Evolutionary conservation across 768 basidiomycete genomes (phyloP).

Genomic region (Cystofilobasidium capitatum): DNA sequence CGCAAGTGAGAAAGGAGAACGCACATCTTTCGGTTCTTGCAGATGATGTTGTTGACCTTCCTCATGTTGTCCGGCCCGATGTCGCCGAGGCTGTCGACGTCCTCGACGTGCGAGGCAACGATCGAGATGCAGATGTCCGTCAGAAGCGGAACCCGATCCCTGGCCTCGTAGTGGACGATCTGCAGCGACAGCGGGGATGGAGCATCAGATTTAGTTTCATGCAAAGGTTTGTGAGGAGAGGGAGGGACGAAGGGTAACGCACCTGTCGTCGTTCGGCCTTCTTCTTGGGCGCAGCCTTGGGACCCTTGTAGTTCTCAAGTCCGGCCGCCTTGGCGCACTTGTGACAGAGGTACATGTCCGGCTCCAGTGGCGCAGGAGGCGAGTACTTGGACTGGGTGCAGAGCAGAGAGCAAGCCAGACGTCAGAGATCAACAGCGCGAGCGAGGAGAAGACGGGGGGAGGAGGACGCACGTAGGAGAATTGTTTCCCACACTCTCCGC

Average conservation of each 20-base stretch:
- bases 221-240: neutral
- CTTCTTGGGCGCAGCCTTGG: constrained; percentile 51
- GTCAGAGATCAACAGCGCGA: constrained; percentile 19
- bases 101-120: constrained; percentile 73
- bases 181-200: constrained; percentile 13
- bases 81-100: constrained; percentile 63
- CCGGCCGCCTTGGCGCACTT: constrained; percentile 69
- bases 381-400: constrained; percentile 83
- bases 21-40: constrained; percentile 70
- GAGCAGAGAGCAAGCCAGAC: neutral
- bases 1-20: constrained; percentile 40
- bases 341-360: constrained; percentile 69
- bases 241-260: constrained; percentile 52
- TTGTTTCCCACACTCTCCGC: constrained; percentile 68
- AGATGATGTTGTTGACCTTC: constrained; percentile 51
- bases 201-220: neutral
- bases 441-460: neutral
- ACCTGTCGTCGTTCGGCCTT: constrained; percentile 39
- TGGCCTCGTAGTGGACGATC: constrained; percentile 54
- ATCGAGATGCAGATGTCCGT: constrained; percentile 74
- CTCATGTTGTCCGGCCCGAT: constrained; percentile 77
- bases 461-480: constrained; percentile 69
- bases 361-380: constrained; percentile 56
- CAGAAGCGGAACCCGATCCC: constrained; percentile 55
- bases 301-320: constrained; percentile 60